Conservation (phyloP, 257 asterid species). For the Hygrophila difformis region DNA sequence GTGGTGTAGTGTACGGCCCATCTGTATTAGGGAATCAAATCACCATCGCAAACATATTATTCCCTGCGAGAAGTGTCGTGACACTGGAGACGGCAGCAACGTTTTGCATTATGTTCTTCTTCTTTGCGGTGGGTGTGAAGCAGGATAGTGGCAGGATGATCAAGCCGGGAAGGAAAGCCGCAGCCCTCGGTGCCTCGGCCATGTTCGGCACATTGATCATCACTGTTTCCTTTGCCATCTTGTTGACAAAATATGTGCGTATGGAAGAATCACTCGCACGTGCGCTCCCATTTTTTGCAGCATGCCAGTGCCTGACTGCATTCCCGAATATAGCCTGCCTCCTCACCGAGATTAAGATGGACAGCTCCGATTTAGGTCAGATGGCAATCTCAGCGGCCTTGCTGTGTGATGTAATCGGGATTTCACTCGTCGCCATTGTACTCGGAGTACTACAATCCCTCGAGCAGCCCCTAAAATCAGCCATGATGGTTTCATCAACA, state of each 20-base stretch:
- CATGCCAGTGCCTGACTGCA: constrained; percentile 32
- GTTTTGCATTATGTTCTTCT: constrained; percentile 57
- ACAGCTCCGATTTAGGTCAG: constrained; percentile 58
- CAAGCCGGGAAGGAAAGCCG: constrained; percentile 36
- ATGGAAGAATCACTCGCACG: constrained; percentile 38
- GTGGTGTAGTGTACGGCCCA: constrained; percentile 68
- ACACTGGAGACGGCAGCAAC: constrained; percentile 40
- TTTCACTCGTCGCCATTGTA: constrained; percentile 17
- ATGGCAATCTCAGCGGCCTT: constrained; percentile 47
- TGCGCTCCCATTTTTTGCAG: constrained; percentile 47
- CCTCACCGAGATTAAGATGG: constrained; percentile 58
- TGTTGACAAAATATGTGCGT: constrained; percentile 8
- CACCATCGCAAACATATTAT: constrained; percentile 21
- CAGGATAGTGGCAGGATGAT: constrained; percentile 38
- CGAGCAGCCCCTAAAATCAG: background rate
- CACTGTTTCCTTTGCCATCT: constrained; percentile 20
- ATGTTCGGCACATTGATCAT: too few species aligned
- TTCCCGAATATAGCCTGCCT: constrained; percentile 56
- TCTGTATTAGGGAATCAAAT: constrained; percentile 42
- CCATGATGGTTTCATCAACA: constrained; percentile 9
- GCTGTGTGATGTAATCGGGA: constrained; percentile 45
- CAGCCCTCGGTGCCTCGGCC: constrained; percentile 30
- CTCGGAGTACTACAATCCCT: constrained; percentile 21
- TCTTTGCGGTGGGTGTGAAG: constrained; percentile 53
- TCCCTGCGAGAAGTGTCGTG: constrained; percentile 40